phyloP scores from a whole-genome alignment of 2,329 filamentous ascomycete genomes.

The Harringtonia lauricola region DNA sequence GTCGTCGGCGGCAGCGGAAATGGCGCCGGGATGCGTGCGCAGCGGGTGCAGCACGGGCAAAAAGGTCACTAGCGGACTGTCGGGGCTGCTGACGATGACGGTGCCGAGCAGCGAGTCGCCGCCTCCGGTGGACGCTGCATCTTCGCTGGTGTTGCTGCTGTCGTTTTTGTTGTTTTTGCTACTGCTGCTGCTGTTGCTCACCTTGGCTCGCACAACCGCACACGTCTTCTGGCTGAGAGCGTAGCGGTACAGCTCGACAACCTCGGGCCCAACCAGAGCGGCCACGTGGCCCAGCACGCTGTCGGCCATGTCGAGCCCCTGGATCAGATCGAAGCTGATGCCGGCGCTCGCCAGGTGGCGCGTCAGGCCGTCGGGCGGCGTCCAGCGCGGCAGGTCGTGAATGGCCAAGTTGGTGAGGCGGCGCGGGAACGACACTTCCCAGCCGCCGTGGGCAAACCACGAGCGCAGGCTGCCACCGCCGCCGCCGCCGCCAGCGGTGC shows the following conservation, averaged over 20 bases:
- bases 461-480: slow-evolving; percentile 33
- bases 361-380: slow-evolving; percentile 64
- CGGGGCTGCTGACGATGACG: slow-evolving; percentile 65
- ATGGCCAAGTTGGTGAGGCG: slow-evolving; percentile 59
- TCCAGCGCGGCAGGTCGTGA: slow-evolving; percentile 61
- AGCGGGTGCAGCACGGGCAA: slow-evolving; percentile 55
- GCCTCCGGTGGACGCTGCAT: slow-evolving; percentile 41
- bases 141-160: slow-evolving; percentile 35
- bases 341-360: slow-evolving; percentile 62
- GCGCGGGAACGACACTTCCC: slow-evolving; percentile 58
- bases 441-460: slow-evolving; percentile 82
- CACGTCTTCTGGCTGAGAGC: slow-evolving; percentile 62
- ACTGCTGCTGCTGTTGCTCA: not conserved
- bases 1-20: not conserved
- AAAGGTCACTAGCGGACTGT: slow-evolving; percentile 56
- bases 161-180: not conserved
- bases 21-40: slow-evolving; percentile 19
- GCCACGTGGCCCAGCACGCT: slow-evolving; percentile 65
- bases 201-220: slow-evolving; percentile 73
- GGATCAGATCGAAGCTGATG: slow-evolving; percentile 73
- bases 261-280: slow-evolving; percentile 62
- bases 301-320: slow-evolving; percentile 66
- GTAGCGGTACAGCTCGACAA: slow-evolving; percentile 68
- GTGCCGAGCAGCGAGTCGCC: slow-evolving; percentile 63
- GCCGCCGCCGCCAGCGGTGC: not conserved